Evolutionary conservation across 2,329 filamentous ascomycete genomes (phyloP).

Genomic region (Paraphoma chrysanthemicola): DNA sequence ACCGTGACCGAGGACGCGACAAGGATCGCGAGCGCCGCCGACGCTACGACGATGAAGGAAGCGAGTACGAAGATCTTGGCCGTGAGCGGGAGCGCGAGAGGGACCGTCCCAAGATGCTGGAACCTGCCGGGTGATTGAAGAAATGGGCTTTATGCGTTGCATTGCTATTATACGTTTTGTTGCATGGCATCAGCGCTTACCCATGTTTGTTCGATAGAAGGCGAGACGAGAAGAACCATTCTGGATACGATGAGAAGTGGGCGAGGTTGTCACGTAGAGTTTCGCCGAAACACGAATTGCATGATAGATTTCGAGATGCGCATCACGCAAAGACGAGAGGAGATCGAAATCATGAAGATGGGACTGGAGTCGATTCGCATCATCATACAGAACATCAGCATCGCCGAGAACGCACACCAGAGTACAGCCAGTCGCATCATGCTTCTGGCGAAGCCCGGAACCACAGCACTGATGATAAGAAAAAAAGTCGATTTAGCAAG

Average conservation of each 20-base stretch:
- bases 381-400: neutral
- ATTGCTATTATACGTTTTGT: neutral
- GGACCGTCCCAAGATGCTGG: conserved; percentile 34
- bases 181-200: neutral
- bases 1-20: conserved; percentile 24
- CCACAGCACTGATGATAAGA: conserved; percentile 1
- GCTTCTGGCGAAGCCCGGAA: neutral
- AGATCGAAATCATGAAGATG: neutral
- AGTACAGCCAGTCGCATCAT: neutral
- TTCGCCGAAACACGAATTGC: neutral
- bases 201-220: neutral
- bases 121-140: conserved; percentile 38
- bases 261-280: neutral
- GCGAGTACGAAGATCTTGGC: conserved; percentile 31
- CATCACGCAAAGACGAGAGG: neutral
- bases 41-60: conserved; percentile 38
- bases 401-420: neutral
- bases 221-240: neutral
- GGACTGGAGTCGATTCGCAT: neutral
- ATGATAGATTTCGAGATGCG: neutral
- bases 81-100: conserved; percentile 22
- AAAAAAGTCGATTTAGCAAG: conserved; percentile 9
- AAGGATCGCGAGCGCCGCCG: conserved; percentile 24
- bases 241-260: neutral
- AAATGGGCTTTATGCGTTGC: conserved; percentile 4